These are phyloP conservation scores for Tolypocladium amazonense DNA, from an alignment of 2,329 filamentous ascomycete genomes.

Conservation along the genomic window DNA sequence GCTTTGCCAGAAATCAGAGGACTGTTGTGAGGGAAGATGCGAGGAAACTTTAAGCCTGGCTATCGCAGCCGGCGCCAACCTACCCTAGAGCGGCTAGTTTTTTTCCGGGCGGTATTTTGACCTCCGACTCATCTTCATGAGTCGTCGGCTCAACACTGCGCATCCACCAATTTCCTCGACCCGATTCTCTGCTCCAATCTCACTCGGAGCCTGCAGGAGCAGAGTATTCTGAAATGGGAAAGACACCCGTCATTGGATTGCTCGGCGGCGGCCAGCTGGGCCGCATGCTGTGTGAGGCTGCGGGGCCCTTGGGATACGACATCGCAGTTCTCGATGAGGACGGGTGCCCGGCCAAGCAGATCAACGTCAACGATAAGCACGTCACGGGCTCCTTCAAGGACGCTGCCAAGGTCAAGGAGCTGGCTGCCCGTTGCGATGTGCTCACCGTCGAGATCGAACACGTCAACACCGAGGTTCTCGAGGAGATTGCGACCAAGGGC, in stretches of 20 bases:
- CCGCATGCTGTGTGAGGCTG: constrained; percentile 89
- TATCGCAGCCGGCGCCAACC: no score
- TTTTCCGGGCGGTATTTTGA: background rate
- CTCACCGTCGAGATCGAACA: constrained; percentile 94
- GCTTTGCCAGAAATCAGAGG: background rate
- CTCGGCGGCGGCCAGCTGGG: constrained; percentile 66
- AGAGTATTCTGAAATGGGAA: constrained; percentile 10
- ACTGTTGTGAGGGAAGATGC: no score
- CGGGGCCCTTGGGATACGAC: constrained; percentile 60
- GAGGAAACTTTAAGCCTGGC: no score
- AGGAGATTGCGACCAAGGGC: constrained; percentile 62
- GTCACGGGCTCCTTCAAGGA: constrained; percentile 85
- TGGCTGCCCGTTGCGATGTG: constrained; percentile 69
- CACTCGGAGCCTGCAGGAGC: background rate
- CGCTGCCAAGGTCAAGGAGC: constrained; percentile 61
- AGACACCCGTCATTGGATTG: constrained; percentile 36
- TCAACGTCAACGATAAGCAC: constrained; percentile 64
- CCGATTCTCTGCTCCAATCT: background rate
- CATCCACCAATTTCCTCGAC: background rate
- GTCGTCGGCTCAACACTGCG: background rate
- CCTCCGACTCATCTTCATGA: background rate
- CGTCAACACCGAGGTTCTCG: constrained; percentile 79
- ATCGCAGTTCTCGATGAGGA: constrained; percentile 71
- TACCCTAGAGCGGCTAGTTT: background rate
- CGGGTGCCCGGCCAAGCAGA: constrained; percentile 73